phyloP scores from a whole-genome alignment of 2,329 filamentous ascomycete genomes.

The Colletotrichum cereale region DNA sequence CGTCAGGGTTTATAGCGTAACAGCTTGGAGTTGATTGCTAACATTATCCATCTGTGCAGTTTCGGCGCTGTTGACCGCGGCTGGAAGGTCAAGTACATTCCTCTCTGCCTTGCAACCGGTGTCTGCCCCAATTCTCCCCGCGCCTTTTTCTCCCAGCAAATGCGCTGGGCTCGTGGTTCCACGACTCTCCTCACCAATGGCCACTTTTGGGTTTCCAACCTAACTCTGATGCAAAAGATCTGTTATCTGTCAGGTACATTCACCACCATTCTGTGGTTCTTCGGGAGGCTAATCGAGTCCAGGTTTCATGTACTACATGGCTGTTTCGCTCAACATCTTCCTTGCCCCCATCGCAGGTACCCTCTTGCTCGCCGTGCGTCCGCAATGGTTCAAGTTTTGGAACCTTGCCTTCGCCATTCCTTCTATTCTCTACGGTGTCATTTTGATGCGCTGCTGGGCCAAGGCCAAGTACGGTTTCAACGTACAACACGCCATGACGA shows the following conservation, averaged over 20 bases:
- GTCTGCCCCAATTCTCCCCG: constrained; percentile 57
- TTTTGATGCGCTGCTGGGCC: constrained; percentile 55
- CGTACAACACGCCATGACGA: constrained; percentile 56
- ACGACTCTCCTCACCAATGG: constrained; percentile 56
- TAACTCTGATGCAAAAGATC: constrained; percentile 55
- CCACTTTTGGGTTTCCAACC: constrained; percentile 55
- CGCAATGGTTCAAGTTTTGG: constrained; percentile 57
- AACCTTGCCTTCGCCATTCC: constrained; percentile 58
- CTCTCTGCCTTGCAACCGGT: constrained; percentile 56
- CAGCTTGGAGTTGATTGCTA: neutral
- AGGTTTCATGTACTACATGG: constrained; percentile 55
- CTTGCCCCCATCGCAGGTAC: constrained; percentile 55
- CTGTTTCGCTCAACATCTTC: constrained; percentile 55
- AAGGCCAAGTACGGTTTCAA: constrained; percentile 56
- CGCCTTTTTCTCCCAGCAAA: constrained; percentile 58
- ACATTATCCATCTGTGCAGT: constrained; percentile 31
- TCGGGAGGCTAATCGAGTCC: neutral
- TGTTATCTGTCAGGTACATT: constrained; percentile 55
- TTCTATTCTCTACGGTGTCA: constrained; percentile 53
- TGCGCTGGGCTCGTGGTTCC: constrained; percentile 57
- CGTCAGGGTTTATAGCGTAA: constrained; percentile 26
- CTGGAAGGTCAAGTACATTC: constrained; percentile 57
- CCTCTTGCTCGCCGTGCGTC: constrained; percentile 54
- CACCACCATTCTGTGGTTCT: fast-evolving
- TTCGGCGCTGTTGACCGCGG: constrained; percentile 57